A percentile compares a stretch with the other conserved stretches of the same genome.
phyloP scores from a whole-genome alignment of 2,329 filamentous ascomycete genomes.

The Camillea tinctor region DNA sequence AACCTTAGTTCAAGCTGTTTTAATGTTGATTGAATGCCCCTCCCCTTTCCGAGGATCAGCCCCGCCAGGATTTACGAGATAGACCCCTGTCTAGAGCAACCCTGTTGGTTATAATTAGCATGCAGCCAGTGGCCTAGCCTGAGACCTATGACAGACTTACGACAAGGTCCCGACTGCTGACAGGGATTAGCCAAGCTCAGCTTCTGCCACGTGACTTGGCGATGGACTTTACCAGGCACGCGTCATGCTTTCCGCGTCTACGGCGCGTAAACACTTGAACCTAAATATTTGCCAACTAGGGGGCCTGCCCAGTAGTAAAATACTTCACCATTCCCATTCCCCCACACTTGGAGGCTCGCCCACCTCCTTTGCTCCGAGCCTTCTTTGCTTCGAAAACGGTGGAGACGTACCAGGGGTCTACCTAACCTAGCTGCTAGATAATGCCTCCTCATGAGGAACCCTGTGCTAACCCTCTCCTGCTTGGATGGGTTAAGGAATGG shows the following conservation, averaged over 20 bases:
- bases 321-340: no score
- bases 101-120: not conserved
- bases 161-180: not conserved
- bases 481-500: slow-evolving; percentile 77
- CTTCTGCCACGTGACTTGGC: not conserved
- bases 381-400: no score
- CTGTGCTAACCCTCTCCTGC: slow-evolving; percentile 68
- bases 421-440: not conserved
- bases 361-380: not conserved
- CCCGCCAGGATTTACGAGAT: not conserved
- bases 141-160: not conserved
- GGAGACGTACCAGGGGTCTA: no score
- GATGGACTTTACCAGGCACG: not conserved
- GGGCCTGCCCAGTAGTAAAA: no score
- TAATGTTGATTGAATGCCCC: not conserved
- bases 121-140: not conserved
- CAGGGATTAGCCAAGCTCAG: not conserved
- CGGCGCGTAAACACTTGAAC: not conserved
- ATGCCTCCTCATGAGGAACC: slow-evolving; percentile 33
- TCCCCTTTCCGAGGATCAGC: not conserved
- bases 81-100: not conserved
- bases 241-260: not conserved
- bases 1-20: no score
- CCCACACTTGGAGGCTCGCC: no score
- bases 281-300: no score